These are phyloP conservation scores for Litchi chinensis DNA, from an alignment of 345 rosid genomes.

Conservation along the genomic window DNA sequence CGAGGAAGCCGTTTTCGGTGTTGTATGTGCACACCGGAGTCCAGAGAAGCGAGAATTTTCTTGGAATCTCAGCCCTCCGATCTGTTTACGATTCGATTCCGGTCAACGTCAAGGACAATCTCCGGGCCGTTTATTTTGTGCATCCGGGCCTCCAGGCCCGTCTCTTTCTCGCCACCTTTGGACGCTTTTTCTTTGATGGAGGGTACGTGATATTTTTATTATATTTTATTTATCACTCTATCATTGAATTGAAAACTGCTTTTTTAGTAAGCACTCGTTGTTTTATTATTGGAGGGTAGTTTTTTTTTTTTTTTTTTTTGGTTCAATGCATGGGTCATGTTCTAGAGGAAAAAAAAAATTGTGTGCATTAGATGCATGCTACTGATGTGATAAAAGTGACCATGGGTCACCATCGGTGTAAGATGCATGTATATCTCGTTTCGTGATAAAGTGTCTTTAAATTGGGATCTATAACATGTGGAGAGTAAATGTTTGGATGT, in stretches of 20 bases:
- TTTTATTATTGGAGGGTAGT: neutral
- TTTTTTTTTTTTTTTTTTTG: neutral
- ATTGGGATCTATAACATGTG: too few species aligned
- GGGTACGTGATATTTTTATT: conserved; percentile 40
- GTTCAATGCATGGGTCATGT: too few species aligned
- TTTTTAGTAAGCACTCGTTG: neutral
- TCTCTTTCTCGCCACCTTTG: conserved; percentile 77
- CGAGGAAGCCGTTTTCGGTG: conserved; percentile 55
- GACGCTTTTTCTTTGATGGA: conserved; percentile 68
- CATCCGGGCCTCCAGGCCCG: conserved; percentile 75
- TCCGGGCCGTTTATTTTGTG: conserved; percentile 65
- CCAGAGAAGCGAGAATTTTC: conserved; percentile 68
- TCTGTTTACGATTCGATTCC: conserved; percentile 75
- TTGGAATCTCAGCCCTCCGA: conserved; percentile 65
- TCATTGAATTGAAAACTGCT: neutral
- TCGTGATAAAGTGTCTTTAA: too few species aligned
- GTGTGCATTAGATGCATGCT: too few species aligned
- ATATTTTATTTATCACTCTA: neutral
- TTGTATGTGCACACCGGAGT: conserved; percentile 73
- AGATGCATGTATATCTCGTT: too few species aligned
- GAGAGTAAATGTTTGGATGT: too few species aligned
- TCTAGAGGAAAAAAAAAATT: too few species aligned
- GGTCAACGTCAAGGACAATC: conserved; percentile 51
- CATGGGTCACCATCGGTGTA: too few species aligned
- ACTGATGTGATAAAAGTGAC: too few species aligned